Base-by-base conservation (phyloP, 2,329 filamentous ascomycete genomes). In the Amesomyces nigricolor region DNA sequence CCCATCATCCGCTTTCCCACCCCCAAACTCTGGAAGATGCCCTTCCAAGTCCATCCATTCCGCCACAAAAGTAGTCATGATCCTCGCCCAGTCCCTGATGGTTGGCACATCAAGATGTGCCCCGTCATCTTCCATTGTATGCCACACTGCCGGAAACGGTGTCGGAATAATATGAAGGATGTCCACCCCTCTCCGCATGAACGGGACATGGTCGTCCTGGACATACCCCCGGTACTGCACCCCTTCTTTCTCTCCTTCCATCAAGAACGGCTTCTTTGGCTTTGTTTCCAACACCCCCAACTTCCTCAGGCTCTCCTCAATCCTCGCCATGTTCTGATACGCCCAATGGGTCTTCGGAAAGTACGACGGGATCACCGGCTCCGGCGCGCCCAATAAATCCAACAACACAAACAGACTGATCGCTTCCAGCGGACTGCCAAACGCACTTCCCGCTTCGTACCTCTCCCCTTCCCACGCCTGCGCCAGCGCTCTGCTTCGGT, bases 191-290 rank as follows among this genome's bases (percentile, higher is more conserved):
- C 89, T 81, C 37, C 75, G 75, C 78, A 97, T 83, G 65, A 99
- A 99, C 0, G 94, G 94, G 5, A 96, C 70, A 68, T 99, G 94
- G 66, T 99, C 94, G 67, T 99, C 94, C 60, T 85, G 78, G 9
- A 96, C 82, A 57, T 71, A 83, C 45, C 68, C 77, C 52, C 66
- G 71, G 64, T 88, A 79, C 35, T 73, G 69, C 47, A 75, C 66
- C 1, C 69, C 59, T 22, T 67, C 68, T 69, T 85, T 89, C 17
- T 76, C 73, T 1, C 73, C 67, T 42, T 95, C 86, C 6, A 78
- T 73, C 4, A 96, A 74, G 67, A 95, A 96, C 0, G 71, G 68
- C 42, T 63, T 60, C 44, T 44, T 56, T 0, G 79, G 66, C 57
- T 72, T 69, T 56, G 72, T 76, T 39, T 68, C 63, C 60, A 89